These are phyloP conservation scores for Coemansia sp. DNA, from an alignment of 192 early-diverging fungal species.

Conservation along the genomic window DNA sequence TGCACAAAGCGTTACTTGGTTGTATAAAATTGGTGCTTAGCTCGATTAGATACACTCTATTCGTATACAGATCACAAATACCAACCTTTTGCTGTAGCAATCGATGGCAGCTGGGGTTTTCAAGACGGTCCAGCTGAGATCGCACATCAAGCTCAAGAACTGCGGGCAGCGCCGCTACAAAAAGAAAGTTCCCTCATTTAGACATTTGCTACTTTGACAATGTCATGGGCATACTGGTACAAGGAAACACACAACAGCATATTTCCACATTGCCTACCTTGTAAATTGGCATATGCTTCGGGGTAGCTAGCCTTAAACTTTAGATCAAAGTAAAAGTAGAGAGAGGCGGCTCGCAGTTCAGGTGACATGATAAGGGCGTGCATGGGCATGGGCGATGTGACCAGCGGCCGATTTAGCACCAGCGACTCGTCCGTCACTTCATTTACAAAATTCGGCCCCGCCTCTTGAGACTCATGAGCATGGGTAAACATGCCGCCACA, in stretches of 20 bases:
- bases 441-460: background rate
- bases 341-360: conserved; percentile 14
- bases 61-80: background rate
- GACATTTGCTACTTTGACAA: background rate
- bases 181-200: background rate
- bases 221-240: background rate
- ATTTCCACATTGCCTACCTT: background rate
- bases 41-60: background rate
- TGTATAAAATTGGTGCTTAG: background rate
- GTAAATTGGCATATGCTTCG: background rate
- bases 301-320: conserved; percentile 20
- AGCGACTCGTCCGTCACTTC: background rate
- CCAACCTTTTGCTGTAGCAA: conserved; percentile 24
- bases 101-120: conserved; percentile 42
- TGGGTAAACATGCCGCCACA: conserved; percentile 33
- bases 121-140: background rate
- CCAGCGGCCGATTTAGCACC: conserved; percentile 16
- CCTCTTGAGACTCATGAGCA: conserved; percentile 11
- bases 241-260: background rate
- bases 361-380: conserved; percentile 21
- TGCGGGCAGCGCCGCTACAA: background rate
- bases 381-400: conserved; percentile 39
- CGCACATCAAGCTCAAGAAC: background rate
- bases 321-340: conserved; percentile 26
- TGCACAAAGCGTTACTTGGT: background rate